Percentiles rank a stretch among this genome's conserved stretches.
These are phyloP conservation scores for Daucus carota DNA, from an alignment of 129 eudicot genomes.

Conservation along the genomic window DH1_v3.0 NC_030383.2:11366001-11366500, in stretches of 20 bases:
- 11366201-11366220: not conserved
- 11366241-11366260: not conserved
- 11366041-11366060: not conserved
- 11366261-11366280: not conserved
- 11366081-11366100: not conserved
- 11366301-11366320: not conserved
- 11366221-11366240: not conserved
- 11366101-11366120: not conserved
- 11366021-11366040: not conserved
- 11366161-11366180: not conserved
- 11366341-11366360: not conserved
- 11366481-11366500: slow-evolving; percentile 4
- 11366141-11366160: not conserved
- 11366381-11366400: slow-evolving; percentile 9
- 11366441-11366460: not conserved
- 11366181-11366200: not conserved
- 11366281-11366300: not conserved
- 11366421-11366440: not conserved
- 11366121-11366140: not conserved
- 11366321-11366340: not conserved
- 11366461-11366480: slow-evolving; percentile 9
- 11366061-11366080: not conserved
- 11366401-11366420: not conserved
- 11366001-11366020: not conserved
- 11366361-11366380: not conserved